Base-by-base conservation (phyloP, 73 alveolate genomes). In the Durusdinium trenchii region DNA sequence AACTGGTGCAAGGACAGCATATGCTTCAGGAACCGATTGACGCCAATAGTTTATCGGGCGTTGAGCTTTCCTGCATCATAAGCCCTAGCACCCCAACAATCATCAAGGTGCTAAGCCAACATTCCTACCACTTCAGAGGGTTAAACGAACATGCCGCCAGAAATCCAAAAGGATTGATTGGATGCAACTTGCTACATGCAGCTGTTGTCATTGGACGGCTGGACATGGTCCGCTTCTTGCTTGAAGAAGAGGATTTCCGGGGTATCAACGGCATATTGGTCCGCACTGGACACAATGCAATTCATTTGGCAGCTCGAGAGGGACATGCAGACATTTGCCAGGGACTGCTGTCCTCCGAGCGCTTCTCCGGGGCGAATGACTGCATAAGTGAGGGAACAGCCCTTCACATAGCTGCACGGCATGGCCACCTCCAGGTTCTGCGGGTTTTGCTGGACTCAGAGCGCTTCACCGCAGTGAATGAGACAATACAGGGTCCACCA, bases 171-270 rank as follows among this genome's bases (percentile, higher is more conserved):
- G 61, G 57, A 36, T 18, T 51, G 60, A 54, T 57, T 36, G 98
- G 98, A 42, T 52, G 67, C 98, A 91, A 91, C 46, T 54, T 91
- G 52, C 76, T 91, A 42, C 98, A 91, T 71, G 98, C 98, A 42
- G 82, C 89, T 23, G 98, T 91, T 51, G 47, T 91, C 18, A 43
- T 50, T 26, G 98, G 98, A n/a, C 67, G 50, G 78, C 90, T 48
- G 26, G 98, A 91, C 43, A 14, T 91, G 52, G 89, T 91, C 40
- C 98, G 78, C 2, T 67, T 69, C 61, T 32, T 71, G 46, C 89
- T 91, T 26, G 50, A 26, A 46, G 98, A 91, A 57, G 98, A 91
- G 26, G 98, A 91, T 42, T 91, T 91, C 75, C 10, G 30, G 35
- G 98, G 98, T 30, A 54, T 48, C 76, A 91, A 90, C 83, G 57